Base-by-base conservation (phyloP, 2,329 filamentous ascomycete species). In the Sclerotiophoma versabilis region DNA sequence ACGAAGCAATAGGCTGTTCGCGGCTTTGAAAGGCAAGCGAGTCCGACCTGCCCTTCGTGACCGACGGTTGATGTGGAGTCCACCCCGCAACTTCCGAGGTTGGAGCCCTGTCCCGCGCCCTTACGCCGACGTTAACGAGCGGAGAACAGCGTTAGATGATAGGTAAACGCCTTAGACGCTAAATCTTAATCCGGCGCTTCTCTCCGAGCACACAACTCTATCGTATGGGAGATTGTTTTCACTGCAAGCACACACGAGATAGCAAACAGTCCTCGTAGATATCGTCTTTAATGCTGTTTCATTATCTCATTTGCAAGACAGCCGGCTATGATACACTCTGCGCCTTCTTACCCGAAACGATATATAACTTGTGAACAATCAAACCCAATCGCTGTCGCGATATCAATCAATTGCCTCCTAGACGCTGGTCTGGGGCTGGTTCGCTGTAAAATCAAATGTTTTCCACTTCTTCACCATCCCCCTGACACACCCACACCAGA, bases 301-400 rank as follows among this genome's bases (percentile, higher is more conserved):
- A 55, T 62, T 37, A 17, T 42, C 22, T 30, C 23, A 58, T 60
- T 52, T 54, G 38, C 62, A 52, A 54, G 57, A 53, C 57, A 49
- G 63, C 62, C 57, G 33, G 63, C 57, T 68, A 68, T 69, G 57
- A 65, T 69, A 71, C 67, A 69, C 57, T 61, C 15, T 46, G 58
- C 69, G 69, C 70, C 70, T 43, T 62, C 49, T 62, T 46, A 50
- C 54, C 61, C 43, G 49, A 63, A 63, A 60, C 63, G 54, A 68
- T 65, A 66, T 72, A 45, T 69, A 63, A 57, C 41, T 20, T 44
- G 55, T 39, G 7, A 8, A 57, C 51, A 59, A 59, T 54, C 46
- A 63, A 66, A 69, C 62, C 53, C 63, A 62, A 67, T 45, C 44
- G 60, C 47, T 27, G 4, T 42, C 10, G 33, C 46, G 30, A 55